phyloP scores from a whole-genome alignment of 345 rosid genomes.

The Gossypium bickii region DNA sequence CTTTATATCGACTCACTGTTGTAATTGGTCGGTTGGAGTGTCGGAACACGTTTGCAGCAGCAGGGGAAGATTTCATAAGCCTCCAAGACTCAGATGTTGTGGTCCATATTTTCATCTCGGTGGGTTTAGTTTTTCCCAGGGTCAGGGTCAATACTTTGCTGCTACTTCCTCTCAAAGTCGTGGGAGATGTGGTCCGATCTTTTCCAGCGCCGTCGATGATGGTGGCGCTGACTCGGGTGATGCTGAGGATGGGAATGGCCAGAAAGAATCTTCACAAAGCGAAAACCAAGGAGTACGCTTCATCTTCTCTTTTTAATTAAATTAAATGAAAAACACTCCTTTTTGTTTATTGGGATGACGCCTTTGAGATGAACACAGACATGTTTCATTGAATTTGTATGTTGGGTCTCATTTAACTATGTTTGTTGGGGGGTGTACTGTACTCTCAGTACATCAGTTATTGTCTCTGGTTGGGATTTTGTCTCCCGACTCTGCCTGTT shows the following conservation, averaged over 20 bases:
- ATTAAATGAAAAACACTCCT: not conserved
- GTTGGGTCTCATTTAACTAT: not conserved
- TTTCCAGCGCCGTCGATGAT: slow-evolving; percentile 47
- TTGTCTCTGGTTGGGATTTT: too few relatives aligned
- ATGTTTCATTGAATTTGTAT: slow-evolving; percentile 1
- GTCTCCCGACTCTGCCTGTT: too few relatives aligned
- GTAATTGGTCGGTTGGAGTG: slow-evolving; percentile 44
- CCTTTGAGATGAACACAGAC: not conserved
- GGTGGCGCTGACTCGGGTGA: slow-evolving; percentile 35
- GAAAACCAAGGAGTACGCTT: slow-evolving; percentile 28
- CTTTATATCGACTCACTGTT: slow-evolving; percentile 49
- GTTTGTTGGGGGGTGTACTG: not conserved
- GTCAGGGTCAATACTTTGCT: slow-evolving; percentile 25
- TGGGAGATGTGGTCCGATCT: slow-evolving; percentile 36
- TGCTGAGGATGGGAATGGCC: slow-evolving; percentile 28
- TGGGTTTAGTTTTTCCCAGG: slow-evolving; percentile 27
- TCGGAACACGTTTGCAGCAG: slow-evolving; percentile 32
- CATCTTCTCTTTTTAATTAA: not conserved
- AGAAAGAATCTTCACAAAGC: slow-evolving; percentile 32
- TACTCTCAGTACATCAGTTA: too few relatives aligned
- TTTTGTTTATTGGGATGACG: not conserved
- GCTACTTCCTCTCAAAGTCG: slow-evolving; percentile 16
- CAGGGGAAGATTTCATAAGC: slow-evolving; percentile 36
- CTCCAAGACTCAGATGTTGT: slow-evolving; percentile 34
- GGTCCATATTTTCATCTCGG: slow-evolving; percentile 25